These are phyloP conservation scores for Russula dissimulans DNA, from an alignment of 768 basidiomycete genomes.

Conservation along the genomic window DNA sequence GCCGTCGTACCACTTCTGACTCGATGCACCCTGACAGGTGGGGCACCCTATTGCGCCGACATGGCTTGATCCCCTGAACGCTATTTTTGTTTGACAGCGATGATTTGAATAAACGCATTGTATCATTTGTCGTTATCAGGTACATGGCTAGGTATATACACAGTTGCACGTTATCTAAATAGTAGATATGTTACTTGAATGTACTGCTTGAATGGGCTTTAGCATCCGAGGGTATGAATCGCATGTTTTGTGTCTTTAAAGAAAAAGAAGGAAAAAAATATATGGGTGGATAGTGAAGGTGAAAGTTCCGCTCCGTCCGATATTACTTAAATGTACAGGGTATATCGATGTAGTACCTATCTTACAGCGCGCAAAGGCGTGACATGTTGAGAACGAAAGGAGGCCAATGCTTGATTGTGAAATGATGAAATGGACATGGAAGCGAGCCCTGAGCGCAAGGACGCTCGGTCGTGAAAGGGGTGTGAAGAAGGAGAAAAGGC, in stretches of 20 bases:
- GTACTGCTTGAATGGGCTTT: neutral
- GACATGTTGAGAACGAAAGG: neutral
- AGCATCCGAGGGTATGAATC: neutral
- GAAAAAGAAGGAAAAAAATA: neutral
- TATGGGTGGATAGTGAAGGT: neutral
- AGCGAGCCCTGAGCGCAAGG: neutral
- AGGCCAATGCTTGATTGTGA: constrained; percentile 1
- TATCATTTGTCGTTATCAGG: constrained; percentile 9
- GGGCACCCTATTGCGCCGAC: constrained; percentile 47
- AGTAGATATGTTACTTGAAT: constrained; percentile 18
- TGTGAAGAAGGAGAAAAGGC: neutral
- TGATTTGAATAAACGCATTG: constrained; percentile 1
- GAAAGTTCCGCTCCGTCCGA: neutral
- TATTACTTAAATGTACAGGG: constrained; percentile 10
- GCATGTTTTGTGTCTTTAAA: neutral
- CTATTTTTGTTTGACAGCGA: neutral
- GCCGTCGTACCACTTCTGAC: neutral
- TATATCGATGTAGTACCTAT: neutral
- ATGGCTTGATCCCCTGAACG: constrained; percentile 34
- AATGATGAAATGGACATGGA: constrained; percentile 9
- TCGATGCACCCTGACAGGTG: constrained; percentile 37
- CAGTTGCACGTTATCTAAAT: constrained; percentile 15
- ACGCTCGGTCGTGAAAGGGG: neutral
- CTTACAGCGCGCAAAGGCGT: constrained; percentile 5
- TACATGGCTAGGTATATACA: constrained; percentile 7